These are phyloP conservation scores for Podila epicladia DNA, from an alignment of 192 early-diverging fungal genomes.

Conservation along the genomic window DNA sequence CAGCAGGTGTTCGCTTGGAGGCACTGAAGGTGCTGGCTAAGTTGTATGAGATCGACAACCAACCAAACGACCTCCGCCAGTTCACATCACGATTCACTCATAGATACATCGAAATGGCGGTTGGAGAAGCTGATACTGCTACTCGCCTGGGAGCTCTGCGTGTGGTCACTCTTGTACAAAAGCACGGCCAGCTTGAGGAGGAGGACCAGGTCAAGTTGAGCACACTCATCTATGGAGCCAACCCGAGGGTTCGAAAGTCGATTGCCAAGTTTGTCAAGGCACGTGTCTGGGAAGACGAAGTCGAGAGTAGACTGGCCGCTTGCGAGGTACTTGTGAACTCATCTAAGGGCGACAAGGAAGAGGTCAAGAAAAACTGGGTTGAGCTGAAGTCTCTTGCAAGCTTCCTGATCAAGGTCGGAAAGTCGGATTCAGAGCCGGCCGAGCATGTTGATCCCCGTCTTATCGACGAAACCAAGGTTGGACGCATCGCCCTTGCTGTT, in stretches of 20 bases:
- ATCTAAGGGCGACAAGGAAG: neutral
- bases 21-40: slow-evolving; percentile 69
- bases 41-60: slow-evolving; percentile 66
- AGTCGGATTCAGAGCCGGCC: slow-evolving; percentile 8
- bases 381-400: slow-evolving; percentile 56
- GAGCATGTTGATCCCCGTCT: slow-evolving; percentile 17
- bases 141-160: slow-evolving; percentile 62
- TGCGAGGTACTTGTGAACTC: slow-evolving; percentile 23
- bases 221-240: slow-evolving; percentile 76
- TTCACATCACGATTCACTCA: slow-evolving; percentile 77
- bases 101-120: slow-evolving; percentile 81
- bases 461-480: slow-evolving; percentile 51
- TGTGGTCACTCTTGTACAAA: slow-evolving; percentile 53
- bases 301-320: slow-evolving; percentile 29
- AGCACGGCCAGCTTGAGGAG: slow-evolving; percentile 69
- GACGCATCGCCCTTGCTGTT: slow-evolving; percentile 48
- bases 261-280: slow-evolving; percentile 70
- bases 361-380: slow-evolving; percentile 55
- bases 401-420: slow-evolving; percentile 55
- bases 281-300: slow-evolving; percentile 52
- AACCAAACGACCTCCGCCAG: slow-evolving; percentile 61
- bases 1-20: slow-evolving; percentile 73
- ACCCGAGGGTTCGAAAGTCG: slow-evolving; percentile 70
- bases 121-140: slow-evolving; percentile 69
- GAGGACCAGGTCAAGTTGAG: slow-evolving; percentile 69